Evolutionary conservation across 768 basidiomycete genomes (phyloP).

Genomic region (Chalciporus sphaerocephalus): DNA sequence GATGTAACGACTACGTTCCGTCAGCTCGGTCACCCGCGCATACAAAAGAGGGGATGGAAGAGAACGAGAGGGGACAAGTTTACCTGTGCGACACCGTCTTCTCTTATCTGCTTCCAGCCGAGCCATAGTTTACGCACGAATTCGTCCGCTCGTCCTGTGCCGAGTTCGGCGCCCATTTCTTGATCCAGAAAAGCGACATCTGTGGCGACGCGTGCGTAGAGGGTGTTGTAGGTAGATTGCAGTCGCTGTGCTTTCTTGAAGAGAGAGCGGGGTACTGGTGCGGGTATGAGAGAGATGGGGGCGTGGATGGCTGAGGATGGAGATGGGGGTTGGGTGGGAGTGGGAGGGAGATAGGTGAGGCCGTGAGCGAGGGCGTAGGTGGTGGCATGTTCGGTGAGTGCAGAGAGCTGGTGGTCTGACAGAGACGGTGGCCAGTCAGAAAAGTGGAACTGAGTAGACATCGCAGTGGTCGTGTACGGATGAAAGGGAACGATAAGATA

Average conservation of each 20-base stretch:
- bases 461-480: conserved; percentile 10
- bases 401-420: conserved; percentile 50
- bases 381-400: conserved; percentile 62
- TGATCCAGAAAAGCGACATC: conserved; percentile 77
- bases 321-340: conserved; percentile 39
- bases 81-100: conserved; percentile 59
- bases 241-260: conserved; percentile 63
- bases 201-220: conserved; percentile 81
- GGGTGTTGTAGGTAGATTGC: conserved; percentile 74
- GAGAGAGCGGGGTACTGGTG: conserved; percentile 72
- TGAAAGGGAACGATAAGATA: neutral
- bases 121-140: conserved; percentile 86
- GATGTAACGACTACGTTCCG: conserved; percentile 60
- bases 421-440: conserved; percentile 74
- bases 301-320: conserved; percentile 84
- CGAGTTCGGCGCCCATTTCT: conserved; percentile 74
- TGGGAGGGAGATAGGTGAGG: conserved; percentile 72
- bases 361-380: conserved; percentile 85
- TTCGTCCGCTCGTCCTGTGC: conserved; percentile 78
- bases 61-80: neutral
- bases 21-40: neutral
- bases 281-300: conserved; percentile 83
- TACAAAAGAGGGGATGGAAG: conserved; percentile 2
- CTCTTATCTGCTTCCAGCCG: conserved; percentile 74
- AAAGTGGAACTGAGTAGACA: conserved; percentile 40